Percentiles rank a stretch among this genome's conserved stretches.
phyloP scores from a whole-genome alignment of 305 asterid species.

The Nicotiana rustica region DNA sequence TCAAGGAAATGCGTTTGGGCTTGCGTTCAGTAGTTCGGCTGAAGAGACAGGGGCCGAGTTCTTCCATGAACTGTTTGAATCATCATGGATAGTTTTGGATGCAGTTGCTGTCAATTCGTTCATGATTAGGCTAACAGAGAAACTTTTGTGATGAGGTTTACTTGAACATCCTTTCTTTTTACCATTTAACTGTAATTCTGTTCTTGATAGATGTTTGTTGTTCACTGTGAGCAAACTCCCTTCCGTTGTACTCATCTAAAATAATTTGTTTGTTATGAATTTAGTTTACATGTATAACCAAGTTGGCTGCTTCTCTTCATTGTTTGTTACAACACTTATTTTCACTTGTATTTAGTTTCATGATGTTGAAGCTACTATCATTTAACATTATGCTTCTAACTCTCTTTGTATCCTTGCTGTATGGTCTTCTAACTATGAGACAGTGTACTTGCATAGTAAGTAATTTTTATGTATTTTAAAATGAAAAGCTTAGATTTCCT shows the following conservation, averaged over 20 bases:
- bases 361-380: constrained; percentile 6
- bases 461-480: not conserved
- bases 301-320: constrained; percentile 1
- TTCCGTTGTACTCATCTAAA: constrained; percentile 47
- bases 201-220: constrained; percentile 41
- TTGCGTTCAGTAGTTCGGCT: constrained; percentile 91
- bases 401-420: constrained; percentile 23
- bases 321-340: not conserved
- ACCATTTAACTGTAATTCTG: constrained; percentile 45
- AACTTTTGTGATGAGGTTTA: constrained; percentile 60
- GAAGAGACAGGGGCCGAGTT: constrained; percentile 93
- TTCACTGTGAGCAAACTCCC: constrained; percentile 39
- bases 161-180: constrained; percentile 33
- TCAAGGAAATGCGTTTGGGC: constrained; percentile 92
- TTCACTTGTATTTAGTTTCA: constrained; percentile 28
- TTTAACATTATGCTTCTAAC: constrained; percentile 24
- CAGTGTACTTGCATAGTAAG: constrained; percentile 8
- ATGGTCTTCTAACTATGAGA: constrained; percentile 15
- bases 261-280: constrained; percentile 28
- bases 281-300: not conserved
- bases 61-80: constrained; percentile 94
- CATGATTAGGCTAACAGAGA: constrained; percentile 94
- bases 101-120: constrained; percentile 81
- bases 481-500: not conserved
- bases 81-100: constrained; percentile 96